These are phyloP conservation scores for Aspergillus terreus DNA, from an alignment of 2,329 filamentous ascomycete species.

Conservation along the genomic window DNA sequence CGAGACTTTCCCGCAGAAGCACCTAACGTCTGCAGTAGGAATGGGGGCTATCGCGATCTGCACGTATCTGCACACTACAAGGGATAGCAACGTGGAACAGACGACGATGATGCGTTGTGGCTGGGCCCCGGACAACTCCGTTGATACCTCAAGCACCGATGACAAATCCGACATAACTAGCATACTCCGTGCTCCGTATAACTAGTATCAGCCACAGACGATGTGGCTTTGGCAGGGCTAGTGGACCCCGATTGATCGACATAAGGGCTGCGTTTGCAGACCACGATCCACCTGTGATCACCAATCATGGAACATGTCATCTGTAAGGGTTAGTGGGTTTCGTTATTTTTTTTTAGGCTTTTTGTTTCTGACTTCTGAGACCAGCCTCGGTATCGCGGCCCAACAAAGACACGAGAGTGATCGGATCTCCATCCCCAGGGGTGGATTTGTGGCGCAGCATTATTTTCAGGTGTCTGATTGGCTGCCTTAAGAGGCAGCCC, in stretches of 20 bases:
- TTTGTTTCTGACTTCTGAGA: constrained; percentile 1
- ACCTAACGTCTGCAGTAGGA: not conserved
- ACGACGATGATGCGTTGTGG: not conserved
- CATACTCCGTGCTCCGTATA: no score
- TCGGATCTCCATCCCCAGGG: constrained; percentile 1
- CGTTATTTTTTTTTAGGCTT: no score
- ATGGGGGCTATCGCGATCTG: not conserved
- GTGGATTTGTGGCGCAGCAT: constrained; percentile 9
- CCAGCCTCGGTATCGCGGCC: constrained; percentile 1
- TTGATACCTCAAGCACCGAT: not conserved
- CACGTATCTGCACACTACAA: not conserved
- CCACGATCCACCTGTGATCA: not conserved
- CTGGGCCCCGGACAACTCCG: constrained; percentile 8
- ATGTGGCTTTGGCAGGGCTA: not conserved
- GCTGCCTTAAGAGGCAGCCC: constrained; percentile 1
- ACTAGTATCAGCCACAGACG: not conserved
- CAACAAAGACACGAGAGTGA: constrained; percentile 14
- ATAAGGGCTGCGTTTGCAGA: not conserved
- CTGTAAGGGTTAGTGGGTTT: constrained; percentile 10
- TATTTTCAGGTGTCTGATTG: constrained; percentile 1
- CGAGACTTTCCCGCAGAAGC: not conserved
- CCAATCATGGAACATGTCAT: constrained; percentile 12
- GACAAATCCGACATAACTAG: not conserved
- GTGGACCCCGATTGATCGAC: not conserved
- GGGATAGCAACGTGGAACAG: not conserved